Conservation (phyloP, 768 basidiomycete genomes). For the Gloeopeniophorella convolvens region DNA sequence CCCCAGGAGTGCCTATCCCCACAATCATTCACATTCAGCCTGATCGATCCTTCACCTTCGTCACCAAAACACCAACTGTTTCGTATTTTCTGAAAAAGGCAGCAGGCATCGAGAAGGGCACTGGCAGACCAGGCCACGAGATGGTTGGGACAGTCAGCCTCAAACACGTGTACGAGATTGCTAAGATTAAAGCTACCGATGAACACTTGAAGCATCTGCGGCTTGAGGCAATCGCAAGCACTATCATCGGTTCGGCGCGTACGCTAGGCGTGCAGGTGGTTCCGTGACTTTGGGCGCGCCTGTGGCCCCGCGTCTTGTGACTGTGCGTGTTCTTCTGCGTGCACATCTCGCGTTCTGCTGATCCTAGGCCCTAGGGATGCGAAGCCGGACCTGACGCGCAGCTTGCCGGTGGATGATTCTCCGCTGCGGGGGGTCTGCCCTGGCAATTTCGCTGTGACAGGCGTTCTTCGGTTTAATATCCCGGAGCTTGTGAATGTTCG, state of each 20-base stretch:
- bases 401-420: slow-evolving; percentile 13
- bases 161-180: slow-evolving; percentile 98
- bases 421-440: slow-evolving; percentile 11
- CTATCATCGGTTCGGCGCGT: slow-evolving; percentile 82
- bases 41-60: slow-evolving; percentile 91
- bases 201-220: slow-evolving; percentile 81
- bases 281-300: slow-evolving; percentile 44
- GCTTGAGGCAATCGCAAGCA: slow-evolving; percentile 82
- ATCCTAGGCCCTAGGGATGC: slow-evolving; percentile 6
- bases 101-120: slow-evolving; percentile 85
- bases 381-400: slow-evolving; percentile 7
- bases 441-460: slow-evolving; percentile 15
- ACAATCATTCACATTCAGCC: slow-evolving; percentile 92
- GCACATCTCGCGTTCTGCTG: slow-evolving; percentile 9
- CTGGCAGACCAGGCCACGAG: slow-evolving; percentile 75
- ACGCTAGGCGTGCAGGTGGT: slow-evolving; percentile 88
- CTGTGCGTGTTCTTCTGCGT: slow-evolving; percentile 9
- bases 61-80: slow-evolving; percentile 87
- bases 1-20: slow-evolving; percentile 80
- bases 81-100: slow-evolving; percentile 88
- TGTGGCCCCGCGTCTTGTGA: slow-evolving; percentile 7
- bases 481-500: slow-evolving; percentile 21
- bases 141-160: slow-evolving; percentile 76
- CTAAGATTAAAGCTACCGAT: slow-evolving; percentile 92
- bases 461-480: slow-evolving; percentile 18